These are phyloP conservation scores for Mycena amicta DNA, from an alignment of 768 basidiomycete genomes.

Conservation along the genomic window DNA sequence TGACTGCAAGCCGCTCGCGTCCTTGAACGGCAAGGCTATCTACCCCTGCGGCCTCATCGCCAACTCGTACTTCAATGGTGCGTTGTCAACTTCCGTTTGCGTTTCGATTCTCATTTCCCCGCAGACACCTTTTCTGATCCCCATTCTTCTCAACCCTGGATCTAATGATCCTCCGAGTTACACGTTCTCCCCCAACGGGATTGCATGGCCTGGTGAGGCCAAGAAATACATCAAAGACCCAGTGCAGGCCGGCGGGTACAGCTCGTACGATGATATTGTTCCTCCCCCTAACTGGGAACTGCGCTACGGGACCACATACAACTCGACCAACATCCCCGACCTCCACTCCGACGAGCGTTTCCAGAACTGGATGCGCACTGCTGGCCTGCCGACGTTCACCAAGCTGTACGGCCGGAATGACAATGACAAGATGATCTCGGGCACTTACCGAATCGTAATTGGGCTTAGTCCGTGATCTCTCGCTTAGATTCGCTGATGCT, in stretches of 20 bases:
- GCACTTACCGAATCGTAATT: conserved; percentile 74
- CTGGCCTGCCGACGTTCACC: conserved; percentile 94
- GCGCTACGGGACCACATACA: conserved; percentile 77
- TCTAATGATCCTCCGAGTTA: conserved; percentile 54
- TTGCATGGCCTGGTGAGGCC: conserved; percentile 94
- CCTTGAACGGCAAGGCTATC: conserved; percentile 55
- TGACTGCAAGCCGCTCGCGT: conserved; percentile 89
- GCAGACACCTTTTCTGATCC: conserved; percentile 78
- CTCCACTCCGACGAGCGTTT: conserved; percentile 84
- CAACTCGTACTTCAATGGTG: conserved; percentile 95
- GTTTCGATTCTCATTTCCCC: not conserved
- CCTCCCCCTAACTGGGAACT: conserved; percentile 93
- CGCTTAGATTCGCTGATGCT: conserved; percentile 2
- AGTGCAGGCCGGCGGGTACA: conserved; percentile 49
- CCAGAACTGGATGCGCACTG: conserved; percentile 99
- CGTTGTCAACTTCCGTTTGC: conserved; percentile 20
- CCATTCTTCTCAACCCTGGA: conserved; percentile 57
- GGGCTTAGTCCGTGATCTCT: conserved; percentile 70
- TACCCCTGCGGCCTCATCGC: conserved; percentile 98
- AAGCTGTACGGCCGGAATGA: conserved; percentile 96
- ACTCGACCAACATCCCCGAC: conserved; percentile 63
- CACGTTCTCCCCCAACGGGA: conserved; percentile 73
- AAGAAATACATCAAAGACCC: conserved; percentile 83
- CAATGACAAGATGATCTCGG: conserved; percentile 64
- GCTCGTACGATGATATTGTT: conserved; percentile 62